phyloP scores from a whole-genome alignment of 495 filamentous ascomycete species.

The Glonium stellatum region DNA sequence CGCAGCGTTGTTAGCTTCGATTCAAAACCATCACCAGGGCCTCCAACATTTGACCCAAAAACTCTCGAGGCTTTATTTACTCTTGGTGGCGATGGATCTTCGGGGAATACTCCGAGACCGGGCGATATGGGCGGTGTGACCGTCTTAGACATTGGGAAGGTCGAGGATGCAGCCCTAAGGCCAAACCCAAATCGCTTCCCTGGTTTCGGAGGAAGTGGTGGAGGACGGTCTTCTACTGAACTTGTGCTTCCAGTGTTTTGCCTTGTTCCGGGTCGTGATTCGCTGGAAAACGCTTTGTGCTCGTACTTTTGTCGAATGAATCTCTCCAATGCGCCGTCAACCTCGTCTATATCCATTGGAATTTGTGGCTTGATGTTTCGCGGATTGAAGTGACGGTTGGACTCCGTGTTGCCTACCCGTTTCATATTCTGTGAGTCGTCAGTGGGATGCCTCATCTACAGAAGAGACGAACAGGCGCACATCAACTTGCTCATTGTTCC shows the following conservation, averaged over 20 bases:
- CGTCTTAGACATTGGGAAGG: slow-evolving; percentile 40
- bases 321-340: slow-evolving; percentile 84
- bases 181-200: slow-evolving; percentile 68
- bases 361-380: slow-evolving; percentile 70
- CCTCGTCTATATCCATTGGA: slow-evolving; percentile 83
- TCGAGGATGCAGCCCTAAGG: slow-evolving; percentile 64
- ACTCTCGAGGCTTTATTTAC: slow-evolving; percentile 55
- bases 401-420: slow-evolving; percentile 73
- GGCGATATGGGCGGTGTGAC: slow-evolving; percentile 34
- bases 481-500: slow-evolving; percentile 92
- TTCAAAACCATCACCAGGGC: slow-evolving; percentile 53
- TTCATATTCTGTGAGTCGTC: slow-evolving; percentile 68
- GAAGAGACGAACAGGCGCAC: slow-evolving; percentile 40
- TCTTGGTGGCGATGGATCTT: slow-evolving; percentile 35
- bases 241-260: slow-evolving; percentile 48
- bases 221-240: slow-evolving; percentile 49
- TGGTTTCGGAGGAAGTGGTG: slow-evolving; percentile 79
- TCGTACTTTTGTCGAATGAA: slow-evolving; percentile 94
- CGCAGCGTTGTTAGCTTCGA: slow-evolving; percentile 67
- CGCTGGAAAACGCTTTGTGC: slow-evolving; percentile 47
- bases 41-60: slow-evolving; percentile 60
- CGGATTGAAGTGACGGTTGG: slow-evolving; percentile 85
- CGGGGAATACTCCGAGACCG: slow-evolving; percentile 24
- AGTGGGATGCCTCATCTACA: slow-evolving; percentile 27
- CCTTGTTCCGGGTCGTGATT: slow-evolving; percentile 32